Evolutionary conservation across 1,284 basidiomycete genomes (phyloP), one percentile per base, ranked within the genome.

Genomic region (Flammula alnicola): DNA sequence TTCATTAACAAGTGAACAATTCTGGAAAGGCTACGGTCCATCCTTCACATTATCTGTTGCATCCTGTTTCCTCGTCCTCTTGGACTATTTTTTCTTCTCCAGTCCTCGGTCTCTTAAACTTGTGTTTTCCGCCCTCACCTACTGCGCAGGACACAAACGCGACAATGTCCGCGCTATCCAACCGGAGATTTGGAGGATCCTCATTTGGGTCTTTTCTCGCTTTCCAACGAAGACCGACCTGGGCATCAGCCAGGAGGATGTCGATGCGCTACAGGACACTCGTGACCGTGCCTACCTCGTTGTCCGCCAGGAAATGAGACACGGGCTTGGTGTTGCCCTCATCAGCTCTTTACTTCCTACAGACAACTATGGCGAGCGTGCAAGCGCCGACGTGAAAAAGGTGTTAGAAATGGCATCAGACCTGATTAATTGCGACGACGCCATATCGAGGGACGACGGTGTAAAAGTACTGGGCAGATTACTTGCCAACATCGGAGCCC

Each of bases 141-240:
- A 59, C 36, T 56, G 70, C 2, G 61, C 66, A 7, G 58, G 44
- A 1, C 69, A 74, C 52, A 67, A 69, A 39, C 62, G 63, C 16
- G 60, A 63, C 8, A 47, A 61, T 10, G 62, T 74, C 7, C 66
- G 67, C 8, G 61, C 65, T 7, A 61, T 79, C 7, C 74, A 78
- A 42, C 59, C 74, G 0, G 72, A 74, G 31, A 62, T 78, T 17
- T 86, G 82, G 82, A 71, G 68, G 44, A 74, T 77, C 43, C 65
- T 84, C 12, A 63, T 84, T 20, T 85, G 83, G 82, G 72, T 76
- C 0, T 83, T 78, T 52, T 65, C 70, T 11, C 66, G 71, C 12
- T 44, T 66, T 9, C 59, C 60, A 5, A 12, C 20, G 1, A 32
- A 44, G 5, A 40, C 39, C 6, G 43, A 54, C 4, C 14, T 26